Conservation (phyloP, 805 yeast species). For the Wickerhamomyces subpelliculosus region DNA sequence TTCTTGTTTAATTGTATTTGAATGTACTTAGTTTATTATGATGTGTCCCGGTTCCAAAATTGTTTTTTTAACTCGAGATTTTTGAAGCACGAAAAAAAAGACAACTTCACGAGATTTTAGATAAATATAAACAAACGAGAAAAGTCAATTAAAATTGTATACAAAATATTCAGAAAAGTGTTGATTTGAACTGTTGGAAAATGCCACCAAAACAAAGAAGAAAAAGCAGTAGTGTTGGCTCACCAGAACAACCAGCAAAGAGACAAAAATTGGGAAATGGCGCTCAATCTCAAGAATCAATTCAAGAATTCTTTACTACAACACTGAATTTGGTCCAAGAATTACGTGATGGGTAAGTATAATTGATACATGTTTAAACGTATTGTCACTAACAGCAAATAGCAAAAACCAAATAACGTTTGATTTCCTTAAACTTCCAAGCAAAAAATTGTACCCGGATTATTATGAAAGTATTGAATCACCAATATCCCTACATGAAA, state of each 20-base stretch:
- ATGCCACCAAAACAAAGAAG: constrained; percentile 16
- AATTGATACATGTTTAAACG: too few relatives aligned
- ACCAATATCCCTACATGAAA: constrained; percentile 69
- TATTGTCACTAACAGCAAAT: too few relatives aligned
- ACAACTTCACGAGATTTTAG: neutral
- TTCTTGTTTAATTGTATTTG: neutral
- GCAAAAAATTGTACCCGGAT: constrained; percentile 70
- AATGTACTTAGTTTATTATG: neutral
- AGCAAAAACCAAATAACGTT: constrained; percentile 24
- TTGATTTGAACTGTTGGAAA: too few relatives aligned
- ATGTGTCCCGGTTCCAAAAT: neutral
- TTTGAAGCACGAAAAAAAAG: neutral
- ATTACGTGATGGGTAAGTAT: constrained; percentile 30
- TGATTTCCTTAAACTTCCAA: constrained; percentile 67
- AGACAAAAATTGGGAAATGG: constrained; percentile 13
- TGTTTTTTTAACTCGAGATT: neutral
- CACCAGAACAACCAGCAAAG: constrained; percentile 4
- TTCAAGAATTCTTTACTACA: constrained; percentile 24
- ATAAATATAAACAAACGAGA: neutral
- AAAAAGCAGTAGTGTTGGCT: constrained; percentile 2
- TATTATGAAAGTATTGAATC: constrained; percentile 57
- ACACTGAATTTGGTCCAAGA: constrained; percentile 28
- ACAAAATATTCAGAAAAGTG: neutral
- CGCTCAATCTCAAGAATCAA: constrained; percentile 10
- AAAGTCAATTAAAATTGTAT: neutral